Evolutionary conservation across 176 grass and related monocot genomes (phyloP).

Genomic region (Carex pumila): DNA sequence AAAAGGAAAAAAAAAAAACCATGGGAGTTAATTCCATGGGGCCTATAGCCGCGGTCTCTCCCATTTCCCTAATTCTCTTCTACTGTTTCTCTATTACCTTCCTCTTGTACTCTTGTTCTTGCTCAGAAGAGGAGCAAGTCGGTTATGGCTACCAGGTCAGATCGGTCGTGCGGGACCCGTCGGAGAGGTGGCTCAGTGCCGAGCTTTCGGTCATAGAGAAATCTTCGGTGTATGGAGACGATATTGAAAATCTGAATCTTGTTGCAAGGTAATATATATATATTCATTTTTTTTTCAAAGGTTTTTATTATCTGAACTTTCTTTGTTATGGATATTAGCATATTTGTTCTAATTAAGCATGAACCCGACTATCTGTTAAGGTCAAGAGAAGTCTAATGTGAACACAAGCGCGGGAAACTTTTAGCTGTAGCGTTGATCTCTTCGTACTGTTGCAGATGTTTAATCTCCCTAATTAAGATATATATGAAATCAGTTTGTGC

Average conservation of each 20-base stretch:
- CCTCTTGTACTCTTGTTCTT: constrained; percentile 10
- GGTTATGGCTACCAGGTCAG: constrained; percentile 7
- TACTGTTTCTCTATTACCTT: constrained; percentile 7
- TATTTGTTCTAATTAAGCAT: no score
- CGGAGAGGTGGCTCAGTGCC: constrained; percentile 15
- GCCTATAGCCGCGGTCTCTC: neutral
- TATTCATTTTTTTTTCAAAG: no score
- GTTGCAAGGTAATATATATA: constrained; percentile 29
- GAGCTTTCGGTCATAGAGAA: neutral
- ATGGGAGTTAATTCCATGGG: neutral
- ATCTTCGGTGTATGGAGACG: constrained; percentile 14
- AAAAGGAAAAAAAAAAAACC: neutral
- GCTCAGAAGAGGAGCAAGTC: constrained; percentile 5
- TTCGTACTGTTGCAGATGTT: no score
- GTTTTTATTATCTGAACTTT: no score
- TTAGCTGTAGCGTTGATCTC: neutral
- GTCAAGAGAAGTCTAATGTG: neutral
- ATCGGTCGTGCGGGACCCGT: neutral
- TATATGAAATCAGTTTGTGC: neutral
- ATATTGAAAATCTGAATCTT: constrained; percentile 17
- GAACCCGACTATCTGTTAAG: neutral
- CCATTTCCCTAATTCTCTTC: neutral
- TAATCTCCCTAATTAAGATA: no score
- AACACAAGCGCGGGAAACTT: neutral
- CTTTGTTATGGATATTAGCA: no score